Evolutionary conservation across 805 yeast genomes (phyloP).

Genomic region (Ogataea naganishii): DNA sequence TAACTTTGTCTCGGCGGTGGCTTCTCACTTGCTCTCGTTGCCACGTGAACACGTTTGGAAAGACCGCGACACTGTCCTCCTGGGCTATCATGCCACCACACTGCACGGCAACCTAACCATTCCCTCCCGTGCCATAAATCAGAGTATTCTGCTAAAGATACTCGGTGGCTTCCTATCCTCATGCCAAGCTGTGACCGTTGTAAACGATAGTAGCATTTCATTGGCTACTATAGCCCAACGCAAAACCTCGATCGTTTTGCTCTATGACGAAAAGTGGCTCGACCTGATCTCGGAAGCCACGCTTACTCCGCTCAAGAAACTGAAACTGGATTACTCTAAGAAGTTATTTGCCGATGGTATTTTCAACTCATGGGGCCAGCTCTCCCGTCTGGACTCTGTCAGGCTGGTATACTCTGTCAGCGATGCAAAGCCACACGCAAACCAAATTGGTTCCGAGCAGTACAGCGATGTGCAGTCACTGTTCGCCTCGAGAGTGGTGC

Average conservation of each 20-base stretch:
- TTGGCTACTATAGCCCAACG: too few species aligned
- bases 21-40: constrained; percentile 25
- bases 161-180: too few species aligned
- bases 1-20: constrained; percentile 26
- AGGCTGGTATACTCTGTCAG: constrained; percentile 33
- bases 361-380: constrained; percentile 27
- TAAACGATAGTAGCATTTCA: too few species aligned
- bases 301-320: not conserved
- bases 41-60: constrained; percentile 20
- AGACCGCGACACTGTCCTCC: constrained; percentile 14
- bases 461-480: constrained; percentile 34
- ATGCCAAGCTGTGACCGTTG: too few species aligned
- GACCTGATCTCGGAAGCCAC: not conserved
- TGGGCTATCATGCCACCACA: constrained; percentile 4
- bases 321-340: constrained; percentile 22
- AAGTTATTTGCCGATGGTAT: constrained; percentile 42
- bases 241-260: too few species aligned
- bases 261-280: too few species aligned
- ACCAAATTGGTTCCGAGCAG: constrained; percentile 9
- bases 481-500: constrained; percentile 40
- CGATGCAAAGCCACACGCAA: constrained; percentile 3
- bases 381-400: constrained; percentile 15
- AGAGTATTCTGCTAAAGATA: not conserved
- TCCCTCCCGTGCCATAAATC: not conserved
- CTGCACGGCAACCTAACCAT: constrained; percentile 1